phyloP scores from a whole-genome alignment of 129 eudicot species.

The Helianthus annuus region HanXRQr2.0-SUNRISE NC_035436.2:204389991-204390490 shows the following conservation, averaged over 20 bases:
- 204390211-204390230: slow-evolving; percentile 44
- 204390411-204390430: slow-evolving; percentile 38
- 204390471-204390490: slow-evolving; percentile 62
- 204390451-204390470: slow-evolving; percentile 69
- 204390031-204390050: too few species aligned
- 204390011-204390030: slow-evolving; percentile 8
- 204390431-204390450: slow-evolving; percentile 56
- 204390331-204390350: slow-evolving; percentile 88
- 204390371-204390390: slow-evolving; percentile 88
- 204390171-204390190: neutral
- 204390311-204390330: slow-evolving; percentile 93
- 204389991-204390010: slow-evolving; percentile 13
- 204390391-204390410: slow-evolving; percentile 75
- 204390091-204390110: slow-evolving; percentile 66
- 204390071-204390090: slow-evolving; percentile 16
- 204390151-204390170: slow-evolving; percentile 27
- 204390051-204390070: neutral
- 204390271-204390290: slow-evolving; percentile 85
- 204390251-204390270: slow-evolving; percentile 93
- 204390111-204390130: slow-evolving; percentile 91
- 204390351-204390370: slow-evolving; percentile 75
- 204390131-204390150: slow-evolving; percentile 75
- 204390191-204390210: slow-evolving; percentile 20
- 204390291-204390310: slow-evolving; percentile 94
- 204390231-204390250: slow-evolving; percentile 55